Evolutionary conservation across 441 rosid genomes (phyloP), one percentile per base, ranked within the genome.

Genomic region (Pelargonium hybrid): DNA sequence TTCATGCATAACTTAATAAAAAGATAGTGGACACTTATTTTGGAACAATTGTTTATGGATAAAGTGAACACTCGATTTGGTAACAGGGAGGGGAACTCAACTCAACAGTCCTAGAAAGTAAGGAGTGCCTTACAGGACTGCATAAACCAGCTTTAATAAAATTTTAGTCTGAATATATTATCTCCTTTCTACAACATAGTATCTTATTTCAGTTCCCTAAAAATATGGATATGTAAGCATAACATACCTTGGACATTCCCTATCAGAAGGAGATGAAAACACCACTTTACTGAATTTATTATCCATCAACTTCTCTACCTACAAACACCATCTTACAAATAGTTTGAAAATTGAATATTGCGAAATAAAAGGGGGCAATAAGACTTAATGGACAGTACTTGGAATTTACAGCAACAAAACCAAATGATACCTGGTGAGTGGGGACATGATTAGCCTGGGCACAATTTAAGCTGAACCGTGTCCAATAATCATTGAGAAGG

Each of bases 261-360:
- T 91, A 48, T 84, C 80, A 73, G 92, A 90, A 67, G 92, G 87
- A 76, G 89, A 87, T 82, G 93, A 83, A 82, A 95, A 95, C 84
- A 95, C 81, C 82, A 83, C 81, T 73, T 85, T 81, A 23, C 82
- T 91, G 77, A 87, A 92, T 80, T 77, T 87, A 77, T 84, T 92
- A 85, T 89, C 99, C 81, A 95, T 73, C 97, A 95, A 88, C 82
- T 88, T 90, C 84, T 95, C 99, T 83, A 95, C 98, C 99, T 95
- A 86, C 17, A 75, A 68, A 68, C 50, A 75, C 73, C 71, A 61
- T 34, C 41, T 34, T 61, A 74, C 31, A 45, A 52, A 31, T 39
- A 71, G 39, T 77, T 73, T 31, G 54, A 66, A 66, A 25, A 52
- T 25, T 7, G 45, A 63, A 20, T 71, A 21, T 9, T 21, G 15